These are phyloP conservation scores for Lodderomyces margitis DNA, from an alignment of 1,139 yeast species.

Conservation along the genomic window DNA sequence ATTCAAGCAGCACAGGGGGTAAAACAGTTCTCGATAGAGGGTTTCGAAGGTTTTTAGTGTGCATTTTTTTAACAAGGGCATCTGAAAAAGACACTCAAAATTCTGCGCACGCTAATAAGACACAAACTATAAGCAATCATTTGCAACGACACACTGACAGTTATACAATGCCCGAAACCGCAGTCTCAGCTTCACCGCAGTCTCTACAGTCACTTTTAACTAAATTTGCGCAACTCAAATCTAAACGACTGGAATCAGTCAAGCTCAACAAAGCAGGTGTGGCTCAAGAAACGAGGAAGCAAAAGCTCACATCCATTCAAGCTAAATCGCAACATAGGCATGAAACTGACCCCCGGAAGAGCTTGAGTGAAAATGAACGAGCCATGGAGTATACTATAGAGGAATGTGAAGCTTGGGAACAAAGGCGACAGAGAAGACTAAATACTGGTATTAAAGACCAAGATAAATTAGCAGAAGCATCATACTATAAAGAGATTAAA, in stretches of 20 bases:
- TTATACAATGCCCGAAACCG: not conserved
- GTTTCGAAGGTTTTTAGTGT: no score
- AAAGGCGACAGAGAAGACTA: conserved; percentile 25
- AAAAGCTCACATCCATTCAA: conserved; percentile 9
- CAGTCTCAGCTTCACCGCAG: not conserved
- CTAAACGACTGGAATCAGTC: conserved; percentile 17
- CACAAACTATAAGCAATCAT: no score
- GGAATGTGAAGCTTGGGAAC: conserved; percentile 68
- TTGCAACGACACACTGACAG: no score
- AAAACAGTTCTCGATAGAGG: no score
- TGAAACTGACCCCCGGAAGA: conserved; percentile 6
- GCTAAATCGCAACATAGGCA: conserved; percentile 2
- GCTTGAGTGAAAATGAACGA: conserved; percentile 1
- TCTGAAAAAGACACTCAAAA: no score
- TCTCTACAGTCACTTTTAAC: not conserved
- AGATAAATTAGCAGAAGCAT: conserved; percentile 52
- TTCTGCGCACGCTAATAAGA: no score
- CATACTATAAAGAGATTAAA: conserved; percentile 49
- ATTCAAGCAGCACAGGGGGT: no score
- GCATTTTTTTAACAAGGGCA: no score
- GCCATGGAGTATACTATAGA: conserved; percentile 52
- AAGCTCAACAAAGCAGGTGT: conserved; percentile 22
- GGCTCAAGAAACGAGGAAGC: conserved; percentile 10
- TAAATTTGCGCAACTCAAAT: conserved; percentile 12
- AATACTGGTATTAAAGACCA: conserved; percentile 36